These are phyloP conservation scores for Alternaria angustiovoidea DNA, from an alignment of 2,329 filamentous ascomycete genomes.

Conservation along the genomic window DNA sequence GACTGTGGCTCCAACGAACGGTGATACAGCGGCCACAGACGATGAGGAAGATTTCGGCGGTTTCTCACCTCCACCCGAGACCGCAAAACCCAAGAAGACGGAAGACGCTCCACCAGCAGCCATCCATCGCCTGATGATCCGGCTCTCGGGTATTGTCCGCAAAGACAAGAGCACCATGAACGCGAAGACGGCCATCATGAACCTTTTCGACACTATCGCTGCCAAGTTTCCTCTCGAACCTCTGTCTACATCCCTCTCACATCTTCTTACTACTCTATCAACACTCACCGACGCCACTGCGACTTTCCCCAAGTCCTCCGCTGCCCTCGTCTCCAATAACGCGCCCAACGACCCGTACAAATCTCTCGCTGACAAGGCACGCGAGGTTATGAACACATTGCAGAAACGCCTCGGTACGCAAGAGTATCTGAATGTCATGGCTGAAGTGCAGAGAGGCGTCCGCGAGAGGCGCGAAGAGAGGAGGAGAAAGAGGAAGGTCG, in stretches of 20 bases:
- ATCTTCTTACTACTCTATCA: conserved; percentile 73
- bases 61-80: conserved; percentile 32
- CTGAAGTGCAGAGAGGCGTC: conserved; percentile 77
- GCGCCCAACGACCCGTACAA: conserved; percentile 68
- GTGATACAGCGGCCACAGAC: conserved; percentile 36
- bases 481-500: conserved; percentile 85
- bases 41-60: conserved; percentile 46
- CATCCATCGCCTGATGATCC: conserved; percentile 79
- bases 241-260: conserved; percentile 69
- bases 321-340: conserved; percentile 69
- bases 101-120: conserved; percentile 52
- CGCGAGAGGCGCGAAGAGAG: conserved; percentile 75
- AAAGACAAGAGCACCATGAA: conserved; percentile 70
- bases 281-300: conserved; percentile 85
- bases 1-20: conserved; percentile 53
- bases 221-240: conserved; percentile 66
- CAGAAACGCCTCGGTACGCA: conserved; percentile 85
- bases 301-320: conserved; percentile 70
- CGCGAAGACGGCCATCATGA: conserved; percentile 78
- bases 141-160: conserved; percentile 79
- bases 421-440: conserved; percentile 77
- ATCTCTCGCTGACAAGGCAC: conserved; percentile 72
- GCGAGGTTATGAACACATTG: conserved; percentile 80
- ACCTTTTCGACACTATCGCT: conserved; percentile 75
- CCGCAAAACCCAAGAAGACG: conserved; percentile 31